Conservation (phyloP, 331 rosid genomes). For the Stylosanthes scabra region DNA sequence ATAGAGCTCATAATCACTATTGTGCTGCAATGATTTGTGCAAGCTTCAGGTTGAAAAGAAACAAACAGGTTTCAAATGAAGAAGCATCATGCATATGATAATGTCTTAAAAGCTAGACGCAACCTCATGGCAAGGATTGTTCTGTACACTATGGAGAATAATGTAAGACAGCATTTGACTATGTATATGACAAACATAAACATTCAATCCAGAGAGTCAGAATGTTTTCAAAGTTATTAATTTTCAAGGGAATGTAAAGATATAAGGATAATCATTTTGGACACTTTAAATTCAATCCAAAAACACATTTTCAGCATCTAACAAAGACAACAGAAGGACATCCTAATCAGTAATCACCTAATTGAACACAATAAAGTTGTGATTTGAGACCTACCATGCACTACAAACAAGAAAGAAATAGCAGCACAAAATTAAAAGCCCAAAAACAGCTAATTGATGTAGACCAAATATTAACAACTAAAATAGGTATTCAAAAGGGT, state of each 20-base stretch:
- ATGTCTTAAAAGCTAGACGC: conserved; percentile 1
- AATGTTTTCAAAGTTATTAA: background rate
- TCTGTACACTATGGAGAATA: background rate
- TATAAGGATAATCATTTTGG: conserved; percentile 1
- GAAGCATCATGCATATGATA: too few species aligned
- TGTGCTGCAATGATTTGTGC: conserved; percentile 5
- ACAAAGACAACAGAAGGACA: conserved; percentile 5
- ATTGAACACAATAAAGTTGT: background rate
- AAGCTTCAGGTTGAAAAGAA: background rate
- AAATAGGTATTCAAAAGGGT: conserved; percentile 29
- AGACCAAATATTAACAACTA: conserved; percentile 11
- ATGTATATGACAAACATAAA: background rate
- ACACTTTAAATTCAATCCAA: conserved; percentile 6
- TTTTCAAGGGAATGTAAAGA: conserved; percentile 11
- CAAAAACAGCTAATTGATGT: background rate
- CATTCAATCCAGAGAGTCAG: conserved; percentile 14
- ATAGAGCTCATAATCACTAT: background rate
- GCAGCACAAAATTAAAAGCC: conserved; percentile 8
- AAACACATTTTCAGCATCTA: conserved; percentile 9
- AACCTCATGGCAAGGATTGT: background rate
- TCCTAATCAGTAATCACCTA: background rate
- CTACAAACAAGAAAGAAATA: background rate
- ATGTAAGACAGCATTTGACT: background rate
- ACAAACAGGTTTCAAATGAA: conserved; percentile 10
- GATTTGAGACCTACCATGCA: conserved; percentile 12